Evolutionary conservation across 2,329 filamentous ascomycete species (phyloP).

Genomic region (Pestalotiopsis fici): DNA sequence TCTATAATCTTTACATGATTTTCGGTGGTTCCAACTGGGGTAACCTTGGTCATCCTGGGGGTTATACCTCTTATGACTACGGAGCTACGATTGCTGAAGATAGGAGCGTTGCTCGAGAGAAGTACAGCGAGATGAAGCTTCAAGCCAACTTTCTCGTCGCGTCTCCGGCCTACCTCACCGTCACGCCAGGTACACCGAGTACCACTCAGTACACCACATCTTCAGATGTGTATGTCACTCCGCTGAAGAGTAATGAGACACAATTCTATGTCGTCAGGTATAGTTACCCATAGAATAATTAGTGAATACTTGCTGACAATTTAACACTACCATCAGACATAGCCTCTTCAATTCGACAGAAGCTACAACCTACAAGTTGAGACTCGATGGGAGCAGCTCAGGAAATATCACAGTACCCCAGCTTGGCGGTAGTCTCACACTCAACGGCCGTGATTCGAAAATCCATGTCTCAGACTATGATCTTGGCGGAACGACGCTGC

Average conservation of each 20-base stretch:
- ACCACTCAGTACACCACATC: slow-evolving; percentile 53
- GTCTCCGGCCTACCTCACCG: slow-evolving; percentile 68
- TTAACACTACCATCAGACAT: not conserved
- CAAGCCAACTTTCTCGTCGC: slow-evolving; percentile 74
- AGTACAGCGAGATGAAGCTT: slow-evolving; percentile 79
- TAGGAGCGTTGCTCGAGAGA: slow-evolving; percentile 67
- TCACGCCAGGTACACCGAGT: slow-evolving; percentile 51
- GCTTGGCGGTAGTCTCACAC: slow-evolving; percentile 17
- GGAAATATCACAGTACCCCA: slow-evolving; percentile 24
- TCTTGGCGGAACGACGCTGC: slow-evolving; percentile 56
- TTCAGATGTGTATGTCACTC: slow-evolving; percentile 43
- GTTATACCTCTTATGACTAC: slow-evolving; percentile 61
- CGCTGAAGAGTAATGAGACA: slow-evolving; percentile 17
- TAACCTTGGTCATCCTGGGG: slow-evolving; percentile 70
- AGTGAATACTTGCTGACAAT: not conserved
- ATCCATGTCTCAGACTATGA: slow-evolving; percentile 69
- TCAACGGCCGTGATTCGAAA: slow-evolving; percentile 62
- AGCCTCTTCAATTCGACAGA: slow-evolving; percentile 14
- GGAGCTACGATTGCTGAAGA: slow-evolving; percentile 67
- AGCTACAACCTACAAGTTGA: slow-evolving; percentile 23
- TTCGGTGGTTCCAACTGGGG: slow-evolving; percentile 86
- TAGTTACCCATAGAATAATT: not conserved
- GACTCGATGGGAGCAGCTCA: slow-evolving; percentile 19
- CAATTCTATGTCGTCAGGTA: slow-evolving; percentile 21
- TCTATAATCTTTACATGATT: slow-evolving; percentile 64